phyloP scores from a whole-genome alignment of 2,329 filamentous ascomycete genomes.

The Beauveria australis region DNA sequence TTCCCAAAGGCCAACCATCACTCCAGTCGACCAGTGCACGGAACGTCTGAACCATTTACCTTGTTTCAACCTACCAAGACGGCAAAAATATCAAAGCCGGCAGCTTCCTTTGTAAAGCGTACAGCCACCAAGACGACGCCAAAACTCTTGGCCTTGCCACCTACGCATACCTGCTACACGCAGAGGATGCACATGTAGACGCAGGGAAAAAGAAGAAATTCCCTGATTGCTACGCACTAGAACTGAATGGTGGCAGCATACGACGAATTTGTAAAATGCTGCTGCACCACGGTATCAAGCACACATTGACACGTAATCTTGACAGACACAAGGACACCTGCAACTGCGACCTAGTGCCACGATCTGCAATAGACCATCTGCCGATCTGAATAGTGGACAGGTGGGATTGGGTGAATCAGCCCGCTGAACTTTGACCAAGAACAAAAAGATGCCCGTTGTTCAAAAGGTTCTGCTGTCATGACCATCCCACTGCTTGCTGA shows the following conservation, averaged over 20 bases:
- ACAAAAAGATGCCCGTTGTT: background rate
- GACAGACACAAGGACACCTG: background rate
- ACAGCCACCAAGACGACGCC: background rate
- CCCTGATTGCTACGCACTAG: background rate
- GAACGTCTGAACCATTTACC: background rate
- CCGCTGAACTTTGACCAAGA: background rate
- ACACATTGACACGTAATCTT: background rate
- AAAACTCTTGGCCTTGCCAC: slow-evolving; percentile 1
- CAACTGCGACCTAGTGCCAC: background rate
- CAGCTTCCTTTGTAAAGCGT: no score
- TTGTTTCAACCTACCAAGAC: background rate
- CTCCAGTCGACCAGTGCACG: no score
- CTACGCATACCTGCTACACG: background rate
- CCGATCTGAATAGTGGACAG: background rate
- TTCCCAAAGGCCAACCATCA: no score
- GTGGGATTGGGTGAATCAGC: background rate
- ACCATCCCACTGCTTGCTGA: background rate
- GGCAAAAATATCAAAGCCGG: background rate
- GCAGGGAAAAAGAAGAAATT: background rate
- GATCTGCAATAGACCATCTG: background rate
- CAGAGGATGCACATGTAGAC: background rate
- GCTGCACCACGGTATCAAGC: background rate
- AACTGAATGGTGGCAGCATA: background rate
- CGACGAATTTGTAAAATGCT: background rate
- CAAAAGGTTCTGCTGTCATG: background rate